These are phyloP conservation scores for Domatiomyces globalis DNA, from an alignment of 2,329 filamentous ascomycete species.

Conservation along the genomic window DNA sequence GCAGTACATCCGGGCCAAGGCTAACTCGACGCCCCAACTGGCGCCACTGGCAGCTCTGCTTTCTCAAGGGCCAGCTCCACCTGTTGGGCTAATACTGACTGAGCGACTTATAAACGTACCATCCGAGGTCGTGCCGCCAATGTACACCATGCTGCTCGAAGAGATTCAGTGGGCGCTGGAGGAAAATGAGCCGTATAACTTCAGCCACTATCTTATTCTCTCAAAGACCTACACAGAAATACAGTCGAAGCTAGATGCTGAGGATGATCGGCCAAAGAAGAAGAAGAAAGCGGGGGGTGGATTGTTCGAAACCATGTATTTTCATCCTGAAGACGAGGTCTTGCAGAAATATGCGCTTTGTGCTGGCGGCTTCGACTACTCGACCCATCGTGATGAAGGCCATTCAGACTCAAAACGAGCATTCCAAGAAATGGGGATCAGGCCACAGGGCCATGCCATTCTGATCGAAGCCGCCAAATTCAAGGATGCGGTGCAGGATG, in stretches of 20 bases:
- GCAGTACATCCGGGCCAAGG: slow-evolving; percentile 51
- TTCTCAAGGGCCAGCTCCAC: slow-evolving; percentile 36
- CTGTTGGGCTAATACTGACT: slow-evolving; percentile 75
- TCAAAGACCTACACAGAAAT: slow-evolving; percentile 90
- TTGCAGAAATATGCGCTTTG: slow-evolving; percentile 62
- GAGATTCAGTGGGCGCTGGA: slow-evolving; percentile 80
- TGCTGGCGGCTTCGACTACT: slow-evolving; percentile 59
- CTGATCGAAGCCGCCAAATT: slow-evolving; percentile 72
- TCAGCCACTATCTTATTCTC: slow-evolving; percentile 81
- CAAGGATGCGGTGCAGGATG: slow-evolving; percentile 57
- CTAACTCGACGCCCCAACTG: slow-evolving; percentile 41
- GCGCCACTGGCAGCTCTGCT: slow-evolving; percentile 46
- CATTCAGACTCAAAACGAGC: slow-evolving; percentile 82
- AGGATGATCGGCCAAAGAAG: slow-evolving; percentile 46
- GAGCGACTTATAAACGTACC: slow-evolving; percentile 95
- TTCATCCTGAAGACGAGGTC: slow-evolving; percentile 91
- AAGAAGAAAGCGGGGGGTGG: slow-evolving; percentile 43
- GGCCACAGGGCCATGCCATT: slow-evolving; percentile 69
- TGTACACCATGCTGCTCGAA: slow-evolving; percentile 88
- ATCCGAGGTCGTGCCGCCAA: slow-evolving; percentile 76
- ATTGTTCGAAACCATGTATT: slow-evolving; percentile 59
- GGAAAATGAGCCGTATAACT: slow-evolving; percentile 82
- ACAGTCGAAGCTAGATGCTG: slow-evolving; percentile 60
- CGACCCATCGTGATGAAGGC: slow-evolving; percentile 61
- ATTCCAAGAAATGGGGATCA: slow-evolving; percentile 86